Evolutionary conservation across 495 filamentous ascomycete species (phyloP).

Genomic region (Staphylotrichum tortipilum): DNA sequence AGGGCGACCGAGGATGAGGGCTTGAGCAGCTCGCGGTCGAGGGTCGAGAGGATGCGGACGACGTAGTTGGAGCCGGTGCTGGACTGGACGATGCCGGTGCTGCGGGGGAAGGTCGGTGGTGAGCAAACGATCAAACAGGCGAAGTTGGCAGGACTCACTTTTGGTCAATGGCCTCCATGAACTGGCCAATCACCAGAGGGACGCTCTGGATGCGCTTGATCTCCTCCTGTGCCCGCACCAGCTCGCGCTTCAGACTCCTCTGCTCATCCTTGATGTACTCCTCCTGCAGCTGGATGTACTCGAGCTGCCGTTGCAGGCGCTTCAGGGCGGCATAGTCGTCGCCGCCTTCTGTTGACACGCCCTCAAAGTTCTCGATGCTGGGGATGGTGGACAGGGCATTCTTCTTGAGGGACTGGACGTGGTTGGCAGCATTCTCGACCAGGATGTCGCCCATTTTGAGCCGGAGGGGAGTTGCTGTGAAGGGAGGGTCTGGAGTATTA

Average conservation of each 20-base stretch:
- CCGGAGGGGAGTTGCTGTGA: not conserved
- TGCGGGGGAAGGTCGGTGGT: too few relatives aligned
- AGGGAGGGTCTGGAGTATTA: too few relatives aligned
- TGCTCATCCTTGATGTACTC: slow-evolving; percentile 99
- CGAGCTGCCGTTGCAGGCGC: slow-evolving; percentile 88
- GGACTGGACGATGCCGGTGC: slow-evolving; percentile 96
- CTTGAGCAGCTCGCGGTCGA: slow-evolving; percentile 95
- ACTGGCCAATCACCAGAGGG: slow-evolving; percentile 94
- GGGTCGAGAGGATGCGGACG: slow-evolving; percentile 93
- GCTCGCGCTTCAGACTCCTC: slow-evolving; percentile 91
- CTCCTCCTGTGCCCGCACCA: slow-evolving; percentile 96
- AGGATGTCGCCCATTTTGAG: slow-evolving; percentile 70
- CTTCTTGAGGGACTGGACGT: slow-evolving; percentile 66
- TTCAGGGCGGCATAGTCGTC: slow-evolving; percentile 95
- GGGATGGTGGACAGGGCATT: slow-evolving; percentile 72
- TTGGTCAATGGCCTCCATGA: slow-evolving; percentile 99
- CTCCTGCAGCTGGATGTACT: slow-evolving; percentile 98
- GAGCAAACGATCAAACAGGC: too few relatives aligned
- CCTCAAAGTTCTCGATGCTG: slow-evolving; percentile 82
- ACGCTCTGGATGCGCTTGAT: slow-evolving; percentile 99
- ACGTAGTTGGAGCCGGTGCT: slow-evolving; percentile 98
- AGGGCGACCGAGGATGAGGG: slow-evolving; percentile 95
- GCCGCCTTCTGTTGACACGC: slow-evolving; percentile 65
- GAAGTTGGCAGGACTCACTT: too few relatives aligned
- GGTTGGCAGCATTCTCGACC: slow-evolving; percentile 70